phyloP scores from a whole-genome alignment of 1,139 yeast species.

The Maudiozyma humilis region DNA sequence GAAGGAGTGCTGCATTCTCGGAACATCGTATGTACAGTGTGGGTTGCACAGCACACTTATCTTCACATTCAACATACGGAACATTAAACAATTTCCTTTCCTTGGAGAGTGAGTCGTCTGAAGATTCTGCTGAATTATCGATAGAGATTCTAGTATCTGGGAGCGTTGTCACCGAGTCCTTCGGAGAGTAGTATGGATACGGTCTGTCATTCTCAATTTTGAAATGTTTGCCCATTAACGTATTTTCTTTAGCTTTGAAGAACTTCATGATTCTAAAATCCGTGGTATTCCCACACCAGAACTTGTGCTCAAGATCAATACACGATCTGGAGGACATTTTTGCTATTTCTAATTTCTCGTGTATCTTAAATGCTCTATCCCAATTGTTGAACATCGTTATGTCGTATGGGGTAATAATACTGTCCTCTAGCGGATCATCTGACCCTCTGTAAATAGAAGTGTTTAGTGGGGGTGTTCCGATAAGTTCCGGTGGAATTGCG shows the following conservation, averaged over 20 bases:
- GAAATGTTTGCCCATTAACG: not conserved
- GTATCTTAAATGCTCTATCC: conserved; percentile 63
- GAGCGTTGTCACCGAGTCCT: conserved; percentile 41
- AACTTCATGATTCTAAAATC: conserved; percentile 38
- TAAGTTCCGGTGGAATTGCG: conserved; percentile 18
- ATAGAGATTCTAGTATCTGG: conserved; percentile 18
- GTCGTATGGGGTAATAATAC: conserved; percentile 30
- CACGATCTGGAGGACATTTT: conserved; percentile 76
- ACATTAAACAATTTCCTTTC: conserved; percentile 24
- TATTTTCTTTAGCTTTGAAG: conserved; percentile 8
- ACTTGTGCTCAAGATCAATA: conserved; percentile 37
- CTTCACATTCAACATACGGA: conserved; percentile 28
- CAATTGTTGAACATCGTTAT: conserved; percentile 42
- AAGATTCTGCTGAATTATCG: conserved; percentile 6
- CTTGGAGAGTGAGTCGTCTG: conserved; percentile 13
- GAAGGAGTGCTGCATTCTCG: conserved; percentile 41
- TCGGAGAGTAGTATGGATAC: conserved; percentile 43
- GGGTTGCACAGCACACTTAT: not conserved
- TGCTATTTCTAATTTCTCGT: conserved; percentile 74
- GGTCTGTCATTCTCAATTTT: not conserved
- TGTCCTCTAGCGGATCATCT: conserved; percentile 5
- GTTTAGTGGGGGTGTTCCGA: conserved; percentile 25
- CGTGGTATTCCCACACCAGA: conserved; percentile 75
- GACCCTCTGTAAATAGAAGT: conserved; percentile 1
- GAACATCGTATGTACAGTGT: conserved; percentile 37